These are phyloP conservation scores for Podospora comata DNA, from an alignment of 495 filamentous ascomycete species.

Conservation along the genomic window DNA sequence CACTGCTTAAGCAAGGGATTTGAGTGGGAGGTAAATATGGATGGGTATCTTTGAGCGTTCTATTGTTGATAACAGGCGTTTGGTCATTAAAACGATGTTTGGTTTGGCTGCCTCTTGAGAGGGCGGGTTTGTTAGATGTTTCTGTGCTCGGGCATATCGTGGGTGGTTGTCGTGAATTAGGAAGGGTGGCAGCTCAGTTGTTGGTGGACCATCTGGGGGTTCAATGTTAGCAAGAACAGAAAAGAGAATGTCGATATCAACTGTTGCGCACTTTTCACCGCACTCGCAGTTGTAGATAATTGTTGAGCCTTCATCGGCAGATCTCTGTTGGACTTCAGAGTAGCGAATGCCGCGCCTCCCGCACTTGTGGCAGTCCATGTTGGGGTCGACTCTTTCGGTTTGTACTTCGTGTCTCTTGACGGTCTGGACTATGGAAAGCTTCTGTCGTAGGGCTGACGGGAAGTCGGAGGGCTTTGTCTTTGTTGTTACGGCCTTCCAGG, in stretches of 20 bases:
- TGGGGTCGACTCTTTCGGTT: constrained; percentile 66
- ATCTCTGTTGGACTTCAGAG: constrained; percentile 78
- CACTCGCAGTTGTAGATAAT: constrained; percentile 86
- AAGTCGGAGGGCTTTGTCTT: constrained; percentile 80
- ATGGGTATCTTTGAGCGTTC: constrained; percentile 6
- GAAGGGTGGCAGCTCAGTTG: constrained; percentile 23
- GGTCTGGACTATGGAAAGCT: constrained; percentile 78
- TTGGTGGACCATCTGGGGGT: constrained; percentile 46
- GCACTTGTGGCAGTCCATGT: constrained; percentile 73
- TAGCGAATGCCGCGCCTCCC: constrained; percentile 80
- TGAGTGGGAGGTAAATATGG: constrained; percentile 13
- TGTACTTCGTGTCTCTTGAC: constrained; percentile 74
- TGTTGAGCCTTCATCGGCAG: constrained; percentile 93
- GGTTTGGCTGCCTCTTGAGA: constrained; percentile 5
- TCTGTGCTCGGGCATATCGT: constrained; percentile 8
- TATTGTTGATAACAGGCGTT: constrained; percentile 16
- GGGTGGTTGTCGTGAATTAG: constrained; percentile 3
- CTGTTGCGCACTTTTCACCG: constrained; percentile 69
- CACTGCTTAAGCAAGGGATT: constrained; percentile 30
- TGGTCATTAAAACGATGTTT: constrained; percentile 22
- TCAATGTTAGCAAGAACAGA: constrained; percentile 28
- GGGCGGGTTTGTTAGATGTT: constrained; percentile 10
- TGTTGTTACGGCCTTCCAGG: constrained; percentile 77
- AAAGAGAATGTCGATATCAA: not conserved
- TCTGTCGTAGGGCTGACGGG: constrained; percentile 80